Percentiles rank a stretch among this genome's conserved stretches.
phyloP scores from a whole-genome alignment of 1,284 basidiomycete species.

The Flammula alnicola region DNA sequence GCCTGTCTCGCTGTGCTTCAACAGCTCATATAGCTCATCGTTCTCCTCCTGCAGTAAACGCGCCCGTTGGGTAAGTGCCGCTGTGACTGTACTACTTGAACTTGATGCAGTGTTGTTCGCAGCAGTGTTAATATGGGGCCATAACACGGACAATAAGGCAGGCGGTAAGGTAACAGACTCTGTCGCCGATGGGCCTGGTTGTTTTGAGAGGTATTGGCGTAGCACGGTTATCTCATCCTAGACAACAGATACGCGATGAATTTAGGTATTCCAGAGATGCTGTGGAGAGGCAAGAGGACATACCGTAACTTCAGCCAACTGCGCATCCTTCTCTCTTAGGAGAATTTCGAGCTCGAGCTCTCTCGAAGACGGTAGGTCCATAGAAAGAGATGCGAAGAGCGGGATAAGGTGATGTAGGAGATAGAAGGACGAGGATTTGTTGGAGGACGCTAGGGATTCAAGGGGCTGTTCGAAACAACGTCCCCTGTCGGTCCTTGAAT shows the following conservation, averaged over 20 bases:
- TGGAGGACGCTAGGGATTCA: constrained; percentile 9
- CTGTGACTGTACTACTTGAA: constrained; percentile 65
- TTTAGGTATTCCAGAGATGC: constrained; percentile 11
- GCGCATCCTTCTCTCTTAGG: constrained; percentile 70
- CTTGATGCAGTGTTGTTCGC: constrained; percentile 38
- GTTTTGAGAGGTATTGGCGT: constrained; percentile 61
- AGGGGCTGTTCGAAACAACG: constrained; percentile 9
- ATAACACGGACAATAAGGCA: constrained; percentile 63
- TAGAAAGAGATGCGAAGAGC: constrained; percentile 33
- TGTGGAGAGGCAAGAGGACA: constrained; percentile 38
- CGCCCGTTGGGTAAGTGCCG: constrained; percentile 72
- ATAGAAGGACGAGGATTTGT: neutral
- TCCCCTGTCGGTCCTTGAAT: constrained; percentile 12
- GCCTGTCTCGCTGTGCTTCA: constrained; percentile 73
- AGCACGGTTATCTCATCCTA: constrained; percentile 73
- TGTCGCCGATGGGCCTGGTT: constrained; percentile 59
- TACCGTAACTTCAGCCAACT: constrained; percentile 72
- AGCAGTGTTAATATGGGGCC: constrained; percentile 62
- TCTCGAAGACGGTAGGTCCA: constrained; percentile 72
- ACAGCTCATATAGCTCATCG: constrained; percentile 75
- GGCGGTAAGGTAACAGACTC: constrained; percentile 71
- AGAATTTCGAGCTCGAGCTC: constrained; percentile 80
- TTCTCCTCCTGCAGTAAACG: constrained; percentile 80
- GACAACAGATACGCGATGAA: constrained; percentile 8
- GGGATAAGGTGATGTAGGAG: constrained; percentile 17